Evolutionary conservation across 2,329 filamentous ascomycete species (phyloP).

Genomic region (Epichloe brachyelytri): DNA sequence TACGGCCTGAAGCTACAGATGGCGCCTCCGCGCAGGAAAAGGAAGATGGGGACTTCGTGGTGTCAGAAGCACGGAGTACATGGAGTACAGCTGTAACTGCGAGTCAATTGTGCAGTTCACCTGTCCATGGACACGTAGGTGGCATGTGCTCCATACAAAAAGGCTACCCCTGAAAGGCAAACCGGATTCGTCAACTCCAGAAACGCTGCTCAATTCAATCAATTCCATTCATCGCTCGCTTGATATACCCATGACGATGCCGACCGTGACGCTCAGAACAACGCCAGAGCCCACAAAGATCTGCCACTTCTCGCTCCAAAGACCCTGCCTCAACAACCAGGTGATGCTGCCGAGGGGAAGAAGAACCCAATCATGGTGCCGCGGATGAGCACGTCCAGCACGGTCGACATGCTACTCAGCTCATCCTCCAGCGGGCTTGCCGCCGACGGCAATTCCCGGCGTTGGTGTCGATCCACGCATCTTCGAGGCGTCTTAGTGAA

Average conservation of each 20-base stretch:
- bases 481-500: conserved; percentile 66
- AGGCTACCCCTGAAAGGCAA: neutral
- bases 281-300: conserved; percentile 81
- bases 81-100: too few species aligned
- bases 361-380: conserved; percentile 90
- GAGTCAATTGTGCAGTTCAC: neutral
- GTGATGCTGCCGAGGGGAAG: conserved; percentile 75
- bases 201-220: neutral
- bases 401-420: conserved; percentile 34
- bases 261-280: conserved; percentile 64
- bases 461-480: conserved; percentile 76
- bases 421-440: conserved; percentile 29
- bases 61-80: too few species aligned
- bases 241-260: conserved; percentile 44
- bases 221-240: conserved; percentile 15
- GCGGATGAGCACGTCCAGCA: conserved; percentile 75
- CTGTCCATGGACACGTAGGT: neutral
- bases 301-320: conserved; percentile 74
- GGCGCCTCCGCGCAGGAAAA: too few species aligned
- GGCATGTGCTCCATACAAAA: neutral
- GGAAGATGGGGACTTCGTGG: too few species aligned
- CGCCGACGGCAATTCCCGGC: conserved; percentile 27
- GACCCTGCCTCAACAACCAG: conserved; percentile 74
- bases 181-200: too few species aligned
- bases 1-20: too few species aligned